These are phyloP conservation scores for Pascua guehoae DNA, from an alignment of 1,284 basidiomycete species.

Conservation along the genomic window DNA sequence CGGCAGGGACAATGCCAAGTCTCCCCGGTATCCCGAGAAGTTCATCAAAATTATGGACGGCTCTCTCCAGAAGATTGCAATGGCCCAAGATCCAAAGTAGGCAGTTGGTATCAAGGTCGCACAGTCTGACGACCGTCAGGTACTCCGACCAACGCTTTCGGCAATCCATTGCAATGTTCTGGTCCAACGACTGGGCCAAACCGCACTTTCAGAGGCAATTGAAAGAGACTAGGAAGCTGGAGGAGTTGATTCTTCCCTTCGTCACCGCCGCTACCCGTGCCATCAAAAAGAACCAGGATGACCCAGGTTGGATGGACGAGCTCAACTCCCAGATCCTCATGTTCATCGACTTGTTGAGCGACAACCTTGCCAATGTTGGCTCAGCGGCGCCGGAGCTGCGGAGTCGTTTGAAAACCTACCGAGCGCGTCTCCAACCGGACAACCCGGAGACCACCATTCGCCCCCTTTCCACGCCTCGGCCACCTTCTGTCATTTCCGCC, in stretches of 20 bases:
- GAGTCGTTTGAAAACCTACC: conserved; percentile 9
- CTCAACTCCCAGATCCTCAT: conserved; percentile 84
- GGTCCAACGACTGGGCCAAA: conserved; percentile 73
- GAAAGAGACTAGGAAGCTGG: conserved; percentile 94
- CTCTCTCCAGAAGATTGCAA: conserved; percentile 81
- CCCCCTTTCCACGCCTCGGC: background rate
- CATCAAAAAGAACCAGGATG: conserved; percentile 68
- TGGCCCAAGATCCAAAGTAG: conserved; percentile 81
- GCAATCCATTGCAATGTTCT: conserved; percentile 83
- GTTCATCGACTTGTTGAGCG: conserved; percentile 79
- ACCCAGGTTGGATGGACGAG: conserved; percentile 88
- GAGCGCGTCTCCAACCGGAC: conserved; percentile 10
- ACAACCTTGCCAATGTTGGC: conserved; percentile 66
- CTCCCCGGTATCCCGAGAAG: conserved; percentile 87
- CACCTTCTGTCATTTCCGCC: background rate
- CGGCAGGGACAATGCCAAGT: conserved; percentile 54
- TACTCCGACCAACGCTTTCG: conserved; percentile 83
- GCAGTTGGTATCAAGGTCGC: conserved; percentile 38
- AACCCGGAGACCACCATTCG: background rate
- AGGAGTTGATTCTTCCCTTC: conserved; percentile 94
- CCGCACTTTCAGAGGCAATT: conserved; percentile 79
- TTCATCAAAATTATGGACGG: conserved; percentile 80
- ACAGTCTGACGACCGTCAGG: conserved; percentile 48
- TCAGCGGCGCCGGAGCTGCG: conserved; percentile 77
- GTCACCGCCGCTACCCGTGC: conserved; percentile 82